Evolutionary conservation across 164 flowering plant genomes (phyloP).

Genomic region (Stephania yunnanensis): DNA sequence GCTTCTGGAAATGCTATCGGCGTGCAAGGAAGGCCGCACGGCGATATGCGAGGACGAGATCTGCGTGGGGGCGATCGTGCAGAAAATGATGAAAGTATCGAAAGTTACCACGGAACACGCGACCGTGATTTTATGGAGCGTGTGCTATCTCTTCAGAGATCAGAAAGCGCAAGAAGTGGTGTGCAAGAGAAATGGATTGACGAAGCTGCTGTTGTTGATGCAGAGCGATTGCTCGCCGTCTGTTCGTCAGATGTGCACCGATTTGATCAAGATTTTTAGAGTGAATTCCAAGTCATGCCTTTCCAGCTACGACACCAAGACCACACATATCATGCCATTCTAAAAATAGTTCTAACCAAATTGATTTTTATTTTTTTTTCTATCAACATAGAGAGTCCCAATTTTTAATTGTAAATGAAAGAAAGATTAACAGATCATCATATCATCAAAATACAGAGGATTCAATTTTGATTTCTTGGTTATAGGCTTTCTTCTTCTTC

Average conservation of each 20-base stretch:
- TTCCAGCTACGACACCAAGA: constrained; percentile 65
- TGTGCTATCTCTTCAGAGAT: constrained; percentile 57
- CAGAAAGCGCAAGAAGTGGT: constrained; percentile 52
- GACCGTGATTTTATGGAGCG: constrained; percentile 71
- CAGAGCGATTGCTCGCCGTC: constrained; percentile 75
- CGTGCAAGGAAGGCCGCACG: constrained; percentile 53
- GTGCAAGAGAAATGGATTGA: constrained; percentile 51
- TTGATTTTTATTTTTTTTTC: too few species aligned
- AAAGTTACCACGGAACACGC: constrained; percentile 63
- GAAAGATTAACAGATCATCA: neutral
- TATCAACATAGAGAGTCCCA: neutral
- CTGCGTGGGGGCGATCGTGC: constrained; percentile 42
- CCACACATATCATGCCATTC: constrained; percentile 87
- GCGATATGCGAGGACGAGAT: constrained; percentile 43
- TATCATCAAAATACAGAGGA: neutral
- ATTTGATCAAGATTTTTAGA: constrained; percentile 64
- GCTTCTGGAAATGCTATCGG: constrained; percentile 48
- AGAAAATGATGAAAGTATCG: constrained; percentile 63
- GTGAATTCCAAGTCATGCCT: constrained; percentile 50
- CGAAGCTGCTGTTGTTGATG: constrained; percentile 78
- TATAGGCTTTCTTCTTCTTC: neutral
- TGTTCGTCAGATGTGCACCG: constrained; percentile 62
- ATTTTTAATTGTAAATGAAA: constrained; percentile 1
- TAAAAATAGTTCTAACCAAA: constrained; percentile 17
- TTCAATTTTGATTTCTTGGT: neutral